Base-by-base conservation (phyloP, 106 monocot genomes). In the Apostasia ramifera region DNA sequence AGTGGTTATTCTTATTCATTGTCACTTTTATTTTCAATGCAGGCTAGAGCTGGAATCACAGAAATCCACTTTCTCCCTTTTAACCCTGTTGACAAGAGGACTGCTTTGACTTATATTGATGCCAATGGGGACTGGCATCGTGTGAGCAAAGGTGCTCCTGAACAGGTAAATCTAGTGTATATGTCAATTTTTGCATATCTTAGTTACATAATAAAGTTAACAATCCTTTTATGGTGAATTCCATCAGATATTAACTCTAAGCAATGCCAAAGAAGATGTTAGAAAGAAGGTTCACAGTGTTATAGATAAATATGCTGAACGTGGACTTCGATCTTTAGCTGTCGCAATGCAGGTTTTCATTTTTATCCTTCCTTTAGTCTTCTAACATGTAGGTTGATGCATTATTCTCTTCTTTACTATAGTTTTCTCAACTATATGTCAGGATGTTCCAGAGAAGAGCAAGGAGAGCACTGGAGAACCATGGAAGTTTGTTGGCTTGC, bases 401-500 rank as follows among this genome's bases (percentile, higher is more conserved):
- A 9, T 37, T 56, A 55, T 1, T n/a, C 11, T 57, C 51, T 66
- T 40, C 9, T 45, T 66, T 11, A 57, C 37, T 43, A 8, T 15
- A 2, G 46, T 2, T 26, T 26, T 53, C 39, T 55, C 56, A 4
- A 47, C 49, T 57, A 13, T 47, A 58, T 43, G 1, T 15, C 69
- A 76, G 69, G 76, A 70, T 78, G 89, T 97, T 49, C 95, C 95
- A n/a, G 95, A 97, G 77, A 89, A 56, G 63, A 73, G 13, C 40
- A 97, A 92, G 79, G 95, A 97, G 11, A 87, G 89, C 54, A 46
- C 69, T 0, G 95, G 95, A 2, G 87, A 73, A 0, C 89, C 92
- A 44, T 97, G 95, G 95, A 86, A 97, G 57, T 97, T 97, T 71
- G 95, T 92, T 13, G 92, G 84, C 8, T 60, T 97, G 51, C 60